Percentiles rank a stretch among this genome's conserved stretches.
Conservation (phyloP, 495 filamentous ascomycete genomes). For the Aspergillus nidulans region DNA sequence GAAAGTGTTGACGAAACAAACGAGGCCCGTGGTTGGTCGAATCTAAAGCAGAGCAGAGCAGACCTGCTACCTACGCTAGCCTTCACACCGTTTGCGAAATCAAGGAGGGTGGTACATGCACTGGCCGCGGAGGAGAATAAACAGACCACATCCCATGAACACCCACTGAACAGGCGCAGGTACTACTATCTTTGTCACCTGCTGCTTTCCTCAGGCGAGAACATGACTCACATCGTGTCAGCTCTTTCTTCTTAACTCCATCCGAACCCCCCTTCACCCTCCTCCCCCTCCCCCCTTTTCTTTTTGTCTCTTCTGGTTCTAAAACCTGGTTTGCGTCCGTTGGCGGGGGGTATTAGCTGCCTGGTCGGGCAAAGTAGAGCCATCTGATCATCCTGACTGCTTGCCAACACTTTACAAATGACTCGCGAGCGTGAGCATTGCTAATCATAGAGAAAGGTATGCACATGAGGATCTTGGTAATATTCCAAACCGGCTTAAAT, state of each 20-base stretch:
- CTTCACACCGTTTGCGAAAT: not conserved
- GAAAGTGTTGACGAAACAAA: conserved; percentile 5
- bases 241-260: conserved; percentile 4
- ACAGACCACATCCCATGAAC: conserved; percentile 26
- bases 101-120: conserved; percentile 25
- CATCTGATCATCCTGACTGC: conserved; percentile 16
- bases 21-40: conserved; percentile 11
- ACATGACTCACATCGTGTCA: conserved; percentile 34
- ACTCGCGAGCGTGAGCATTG: conserved; percentile 14
- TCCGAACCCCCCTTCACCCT: conserved; percentile 1
- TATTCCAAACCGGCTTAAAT: conserved; percentile 5
- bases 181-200: conserved; percentile 39
- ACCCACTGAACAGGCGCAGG: conserved; percentile 14
- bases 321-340: not conserved
- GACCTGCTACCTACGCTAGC: not conserved
- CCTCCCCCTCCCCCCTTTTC: not conserved
- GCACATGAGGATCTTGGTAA: not conserved
- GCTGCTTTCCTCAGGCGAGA: conserved; percentile 21
- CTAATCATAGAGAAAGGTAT: not conserved
- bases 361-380: conserved; percentile 14
- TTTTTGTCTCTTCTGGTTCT: not conserved
- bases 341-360: conserved; percentile 46
- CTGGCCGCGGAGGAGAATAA: conserved; percentile 17
- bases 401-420: conserved; percentile 10
- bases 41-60: conserved; percentile 8